Evolutionary conservation across 2,329 filamentous ascomycete species (phyloP), one percentile per base, ranked within the genome.

Genomic region (Fusarium sarcochroum): DNA sequence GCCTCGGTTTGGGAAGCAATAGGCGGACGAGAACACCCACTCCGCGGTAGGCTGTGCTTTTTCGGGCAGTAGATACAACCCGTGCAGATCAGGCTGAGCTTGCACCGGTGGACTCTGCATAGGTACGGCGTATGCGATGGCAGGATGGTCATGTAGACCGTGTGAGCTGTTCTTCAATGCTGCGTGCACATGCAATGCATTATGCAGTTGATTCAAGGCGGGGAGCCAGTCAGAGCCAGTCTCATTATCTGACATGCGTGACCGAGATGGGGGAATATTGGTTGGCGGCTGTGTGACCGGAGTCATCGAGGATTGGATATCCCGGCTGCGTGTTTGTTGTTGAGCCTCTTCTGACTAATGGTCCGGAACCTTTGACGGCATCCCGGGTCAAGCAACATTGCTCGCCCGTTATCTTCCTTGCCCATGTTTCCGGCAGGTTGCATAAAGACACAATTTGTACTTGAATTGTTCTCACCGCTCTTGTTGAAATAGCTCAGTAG

Each of bases 101-200:
- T 30, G 27, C 27, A 30, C 27, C 5, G 27, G 27, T 13, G 27
- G 27, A 30, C 5, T 30, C 9, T 30, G 27, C 27, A 9, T 30
- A 13, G 27, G 27, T 13, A n/a, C n/a, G 32, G 32, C 35, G 32
- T 45, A 38, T 38, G 47, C 30, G 38, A 30, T 7, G n/a, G n/a
- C n/a, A n/a, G n/a, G n/a, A n/a, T n/a, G 17, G 17, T 8, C 17
- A 40, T 30, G 13, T 21, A 40, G 21, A 50, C 35, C 27, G 48
- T 50, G 27, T 58, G 32, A 11, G 7, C 6, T 30, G 21, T 38
- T 38, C 15, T 45, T 1, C n/a, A 30, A 21, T 13, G 40, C 30
- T 54, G 45, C 40, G 51, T 38, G 21, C 35, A 42, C 20, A 53
- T 58, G 38, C 40, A 53, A 40, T 50, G 47, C 47, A 50, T 13